phyloP scores from a whole-genome alignment of 2,329 filamentous ascomycete genomes.

The Nigrospora oryzae region DNA sequence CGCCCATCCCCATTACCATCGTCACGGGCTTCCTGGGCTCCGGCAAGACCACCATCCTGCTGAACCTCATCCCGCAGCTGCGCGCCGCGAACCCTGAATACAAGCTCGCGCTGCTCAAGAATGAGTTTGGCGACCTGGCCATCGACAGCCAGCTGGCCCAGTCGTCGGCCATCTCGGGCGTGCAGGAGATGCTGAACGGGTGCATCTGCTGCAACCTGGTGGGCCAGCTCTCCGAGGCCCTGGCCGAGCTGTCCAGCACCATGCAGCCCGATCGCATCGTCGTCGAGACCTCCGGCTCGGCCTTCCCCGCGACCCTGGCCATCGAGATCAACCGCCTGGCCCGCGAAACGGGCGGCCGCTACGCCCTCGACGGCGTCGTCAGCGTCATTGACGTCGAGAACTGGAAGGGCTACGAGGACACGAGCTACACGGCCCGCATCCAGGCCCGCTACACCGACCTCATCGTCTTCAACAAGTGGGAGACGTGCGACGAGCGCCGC shows the following conservation, averaged over 20 bases:
- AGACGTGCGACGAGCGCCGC: slow-evolving; percentile 60
- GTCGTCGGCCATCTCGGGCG: slow-evolving; percentile 74
- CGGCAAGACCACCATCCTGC: slow-evolving; percentile 91
- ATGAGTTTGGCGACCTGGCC: slow-evolving; percentile 93
- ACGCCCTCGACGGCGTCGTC: slow-evolving; percentile 78
- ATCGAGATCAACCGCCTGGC: slow-evolving; percentile 81
- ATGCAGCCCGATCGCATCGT: slow-evolving; percentile 73
- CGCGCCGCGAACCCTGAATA: slow-evolving; percentile 63
- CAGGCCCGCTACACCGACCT: slow-evolving; percentile 87
- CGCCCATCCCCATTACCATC: slow-evolving; percentile 83
- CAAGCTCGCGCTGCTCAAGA: slow-evolving; percentile 90
- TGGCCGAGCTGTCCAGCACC: slow-evolving; percentile 55
- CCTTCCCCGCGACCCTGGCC: slow-evolving; percentile 80
- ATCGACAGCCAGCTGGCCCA: slow-evolving; percentile 88
- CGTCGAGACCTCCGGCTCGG: slow-evolving; percentile 85
- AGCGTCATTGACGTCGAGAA: slow-evolving; percentile 92
- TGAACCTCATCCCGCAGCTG: slow-evolving; percentile 89
- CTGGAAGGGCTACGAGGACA: slow-evolving; percentile 88
- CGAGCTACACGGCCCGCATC: slow-evolving; percentile 77
- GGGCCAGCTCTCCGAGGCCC: slow-evolving; percentile 75
- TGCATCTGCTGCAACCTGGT: slow-evolving; percentile 99
- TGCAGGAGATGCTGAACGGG: slow-evolving; percentile 88
- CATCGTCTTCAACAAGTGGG: slow-evolving; percentile 92
- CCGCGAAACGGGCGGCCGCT: slow-evolving; percentile 56
- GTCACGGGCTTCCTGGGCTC: slow-evolving; percentile 94